Evolutionary conservation across 2,329 filamentous ascomycete species (phyloP).

Genomic region (Aspergillus fumigatus): DNA sequence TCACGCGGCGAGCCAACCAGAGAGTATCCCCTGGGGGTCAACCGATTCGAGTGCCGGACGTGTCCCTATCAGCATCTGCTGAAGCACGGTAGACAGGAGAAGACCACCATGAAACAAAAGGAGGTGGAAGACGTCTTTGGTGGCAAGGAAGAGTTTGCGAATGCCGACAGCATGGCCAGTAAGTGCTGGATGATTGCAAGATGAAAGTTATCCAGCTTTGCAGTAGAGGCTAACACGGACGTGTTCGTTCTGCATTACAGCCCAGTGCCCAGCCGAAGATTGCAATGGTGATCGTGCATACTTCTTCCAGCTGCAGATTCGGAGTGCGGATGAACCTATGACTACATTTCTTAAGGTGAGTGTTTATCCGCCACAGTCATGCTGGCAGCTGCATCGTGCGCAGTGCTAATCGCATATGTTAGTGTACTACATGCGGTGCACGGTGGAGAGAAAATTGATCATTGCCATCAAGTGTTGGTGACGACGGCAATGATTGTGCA

Average conservation of each 20-base stretch:
- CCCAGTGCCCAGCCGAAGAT: conserved; percentile 74
- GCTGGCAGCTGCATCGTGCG: background rate
- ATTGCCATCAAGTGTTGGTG: background rate
- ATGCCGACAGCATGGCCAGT: conserved; percentile 75
- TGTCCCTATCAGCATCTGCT: conserved; percentile 90
- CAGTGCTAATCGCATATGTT: conserved; percentile 18
- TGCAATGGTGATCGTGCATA: conserved; percentile 84
- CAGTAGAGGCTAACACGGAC: conserved; percentile 10
- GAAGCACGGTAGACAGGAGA: conserved; percentile 74
- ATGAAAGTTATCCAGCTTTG: background rate
- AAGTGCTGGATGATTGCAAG: conserved; percentile 21
- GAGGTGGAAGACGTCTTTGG: conserved; percentile 89
- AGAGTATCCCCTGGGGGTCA: conserved; percentile 46
- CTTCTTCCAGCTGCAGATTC: conserved; percentile 95
- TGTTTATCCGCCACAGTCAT: conserved; percentile 2
- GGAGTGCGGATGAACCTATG: conserved; percentile 97
- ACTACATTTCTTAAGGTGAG: conserved; percentile 87
- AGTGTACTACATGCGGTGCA: conserved; percentile 45
- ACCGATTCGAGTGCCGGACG: conserved; percentile 91
- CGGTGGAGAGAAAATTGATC: conserved; percentile 48
- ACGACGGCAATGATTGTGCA: background rate
- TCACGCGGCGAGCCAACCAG: conserved; percentile 36
- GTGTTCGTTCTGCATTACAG: conserved; percentile 34
- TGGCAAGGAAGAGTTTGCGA: conserved; percentile 82
- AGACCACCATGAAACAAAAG: conserved; percentile 73